Evolutionary conservation across 208 protist genomes (phyloP).

Genomic region (Borovskyia barvae): DNA sequence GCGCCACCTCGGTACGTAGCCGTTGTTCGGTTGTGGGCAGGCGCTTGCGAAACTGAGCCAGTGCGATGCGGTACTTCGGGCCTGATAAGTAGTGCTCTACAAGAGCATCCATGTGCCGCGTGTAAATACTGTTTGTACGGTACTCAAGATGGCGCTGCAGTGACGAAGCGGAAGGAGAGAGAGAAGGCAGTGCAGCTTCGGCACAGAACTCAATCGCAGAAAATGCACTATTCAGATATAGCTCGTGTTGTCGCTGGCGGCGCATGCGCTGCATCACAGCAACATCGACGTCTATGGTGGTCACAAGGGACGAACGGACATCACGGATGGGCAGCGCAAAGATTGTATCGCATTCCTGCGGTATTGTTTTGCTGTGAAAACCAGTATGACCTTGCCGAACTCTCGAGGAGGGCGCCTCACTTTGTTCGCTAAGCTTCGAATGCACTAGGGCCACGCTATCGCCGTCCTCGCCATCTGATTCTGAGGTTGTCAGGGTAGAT

Average conservation of each 20-base stretch:
- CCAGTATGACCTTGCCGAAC: conserved; percentile 4
- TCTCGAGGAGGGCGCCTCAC: conserved; percentile 8
- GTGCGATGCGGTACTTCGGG: conserved; percentile 35
- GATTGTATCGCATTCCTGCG: not conserved
- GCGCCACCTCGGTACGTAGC: conserved; percentile 25
- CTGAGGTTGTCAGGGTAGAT: too few relatives aligned
- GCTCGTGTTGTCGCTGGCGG: conserved; percentile 8
- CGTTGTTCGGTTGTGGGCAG: conserved; percentile 39
- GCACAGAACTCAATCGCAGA: too few relatives aligned
- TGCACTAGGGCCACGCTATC: not conserved
- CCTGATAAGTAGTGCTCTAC: conserved; percentile 44
- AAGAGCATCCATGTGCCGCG: conserved; percentile 39
- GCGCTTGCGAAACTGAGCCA: conserved; percentile 35
- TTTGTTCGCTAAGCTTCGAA: conserved; percentile 4
- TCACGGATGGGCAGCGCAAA: conserved; percentile 17
- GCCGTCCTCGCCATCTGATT: conserved; percentile 3
- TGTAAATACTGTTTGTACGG: conserved; percentile 15
- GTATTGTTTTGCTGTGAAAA: not conserved
- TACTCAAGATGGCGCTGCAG: conserved; percentile 7
- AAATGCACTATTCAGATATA: too few relatives aligned
- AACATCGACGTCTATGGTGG: conserved; percentile 38
- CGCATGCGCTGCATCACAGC: conserved; percentile 25
- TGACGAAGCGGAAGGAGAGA: not conserved
- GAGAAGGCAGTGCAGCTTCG: conserved; percentile 4
- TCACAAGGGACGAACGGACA: conserved; percentile 39